phyloP scores from a whole-genome alignment of 768 basidiomycete species.

The Melanogaster broomeanus region DNA sequence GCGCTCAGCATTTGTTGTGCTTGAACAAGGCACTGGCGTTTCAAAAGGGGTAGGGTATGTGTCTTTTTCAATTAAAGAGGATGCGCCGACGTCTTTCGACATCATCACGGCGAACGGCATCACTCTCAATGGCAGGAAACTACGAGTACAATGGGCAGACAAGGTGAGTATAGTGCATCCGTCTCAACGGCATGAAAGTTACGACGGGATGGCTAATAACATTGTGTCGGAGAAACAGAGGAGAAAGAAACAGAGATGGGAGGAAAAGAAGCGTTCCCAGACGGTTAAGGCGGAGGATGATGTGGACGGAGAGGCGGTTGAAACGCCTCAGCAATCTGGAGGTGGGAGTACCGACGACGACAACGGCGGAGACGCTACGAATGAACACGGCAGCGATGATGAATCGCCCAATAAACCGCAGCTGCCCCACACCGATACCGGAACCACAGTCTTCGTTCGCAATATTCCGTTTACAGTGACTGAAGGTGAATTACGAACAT shows the following conservation, averaged over 20 bases:
- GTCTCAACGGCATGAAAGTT: constrained; percentile 67
- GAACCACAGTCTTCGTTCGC: constrained; percentile 91
- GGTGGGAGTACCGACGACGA: constrained; percentile 34
- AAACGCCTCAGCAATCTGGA: constrained; percentile 34
- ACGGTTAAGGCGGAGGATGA: constrained; percentile 32
- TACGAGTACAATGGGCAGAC: constrained; percentile 82
- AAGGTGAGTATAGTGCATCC: constrained; percentile 51
- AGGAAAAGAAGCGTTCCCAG: constrained; percentile 45
- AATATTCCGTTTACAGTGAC: constrained; percentile 92
- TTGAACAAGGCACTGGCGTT: constrained; percentile 67
- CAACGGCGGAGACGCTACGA: constrained; percentile 8
- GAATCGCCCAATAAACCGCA: constrained; percentile 59
- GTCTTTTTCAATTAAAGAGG: constrained; percentile 86
- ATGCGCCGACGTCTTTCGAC: constrained; percentile 75
- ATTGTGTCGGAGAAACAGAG: constrained; percentile 67
- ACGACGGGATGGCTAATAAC: constrained; percentile 60
- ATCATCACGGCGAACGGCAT: constrained; percentile 67
- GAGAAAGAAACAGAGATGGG: constrained; percentile 59
- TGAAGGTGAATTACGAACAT: constrained; percentile 84
- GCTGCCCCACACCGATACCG: constrained; percentile 81
- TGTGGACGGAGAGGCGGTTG: constrained; percentile 38
- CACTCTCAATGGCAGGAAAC: constrained; percentile 60
- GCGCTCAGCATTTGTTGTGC: constrained; percentile 92
- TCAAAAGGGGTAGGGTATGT: constrained; percentile 98
- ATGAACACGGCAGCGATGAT: constrained; percentile 19